phyloP scores from a whole-genome alignment of 2,329 filamentous ascomycete genomes.

The Alternaria dauci region DNA sequence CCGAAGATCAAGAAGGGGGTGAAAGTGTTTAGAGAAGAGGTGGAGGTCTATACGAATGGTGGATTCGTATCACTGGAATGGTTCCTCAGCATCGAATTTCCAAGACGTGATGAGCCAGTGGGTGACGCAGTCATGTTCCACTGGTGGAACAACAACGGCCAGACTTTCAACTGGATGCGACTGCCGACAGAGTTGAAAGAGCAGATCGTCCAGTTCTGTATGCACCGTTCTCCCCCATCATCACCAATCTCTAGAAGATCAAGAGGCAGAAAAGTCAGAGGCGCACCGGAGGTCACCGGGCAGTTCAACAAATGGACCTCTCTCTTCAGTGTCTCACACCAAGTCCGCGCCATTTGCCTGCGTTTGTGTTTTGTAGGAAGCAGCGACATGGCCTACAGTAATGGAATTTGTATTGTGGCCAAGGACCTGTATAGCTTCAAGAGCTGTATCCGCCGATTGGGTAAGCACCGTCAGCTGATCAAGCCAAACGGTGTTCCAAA shows the following conservation, averaged over 20 bases:
- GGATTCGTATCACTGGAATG: slow-evolving; percentile 8
- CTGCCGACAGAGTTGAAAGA: slow-evolving; percentile 42
- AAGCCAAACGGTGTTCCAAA: slow-evolving; percentile 19
- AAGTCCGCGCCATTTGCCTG: slow-evolving; percentile 33
- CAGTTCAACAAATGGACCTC: slow-evolving; percentile 26
- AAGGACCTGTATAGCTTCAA: not conserved
- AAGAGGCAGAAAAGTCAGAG: not conserved
- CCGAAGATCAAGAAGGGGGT: not conserved
- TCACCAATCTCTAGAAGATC: not conserved
- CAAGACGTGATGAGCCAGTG: not conserved
- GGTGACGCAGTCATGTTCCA: slow-evolving; percentile 8
- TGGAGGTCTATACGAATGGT: not conserved
- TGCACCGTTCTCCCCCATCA: slow-evolving; percentile 11
- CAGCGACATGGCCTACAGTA: not conserved
- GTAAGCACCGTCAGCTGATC: slow-evolving; percentile 24
- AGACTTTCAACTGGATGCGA: slow-evolving; percentile 34
- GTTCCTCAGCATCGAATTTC: slow-evolving; percentile 20
- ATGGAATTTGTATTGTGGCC: slow-evolving; percentile 21
- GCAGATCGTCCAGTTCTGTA: slow-evolving; percentile 30
- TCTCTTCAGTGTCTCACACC: slow-evolving; percentile 32
- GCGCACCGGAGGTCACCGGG: slow-evolving; percentile 25
- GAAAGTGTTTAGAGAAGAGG: not conserved
- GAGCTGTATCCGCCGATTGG: slow-evolving; percentile 22
- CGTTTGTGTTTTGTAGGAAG: slow-evolving; percentile 33
- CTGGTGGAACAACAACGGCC: slow-evolving; percentile 38